Conservation (phyloP, 805 yeast genomes). For the Yarrowia sp. region DNA sequence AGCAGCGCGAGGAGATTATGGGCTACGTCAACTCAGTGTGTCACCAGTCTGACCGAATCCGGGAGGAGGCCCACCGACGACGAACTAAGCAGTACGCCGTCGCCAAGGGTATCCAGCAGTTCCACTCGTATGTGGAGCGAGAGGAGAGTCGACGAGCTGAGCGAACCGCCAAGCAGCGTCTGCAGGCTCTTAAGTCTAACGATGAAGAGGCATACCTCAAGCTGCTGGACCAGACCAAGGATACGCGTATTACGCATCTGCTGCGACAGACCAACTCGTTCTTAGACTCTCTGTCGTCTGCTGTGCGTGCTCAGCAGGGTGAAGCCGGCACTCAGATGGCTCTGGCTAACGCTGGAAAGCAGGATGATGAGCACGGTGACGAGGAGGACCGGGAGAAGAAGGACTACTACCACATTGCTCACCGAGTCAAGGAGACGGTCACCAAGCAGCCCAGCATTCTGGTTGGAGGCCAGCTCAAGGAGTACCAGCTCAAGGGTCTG, state of each 20-base stretch:
- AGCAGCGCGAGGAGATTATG: conserved; percentile 39
- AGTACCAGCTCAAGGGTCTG: conserved; percentile 88
- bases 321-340: conserved; percentile 44
- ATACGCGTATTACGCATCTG: conserved; percentile 93
- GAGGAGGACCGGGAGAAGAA: conserved; percentile 59
- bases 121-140: conserved; percentile 75
- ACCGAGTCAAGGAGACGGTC: conserved; percentile 76
- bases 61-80: conserved; percentile 33
- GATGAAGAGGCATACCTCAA: conserved; percentile 98
- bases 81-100: conserved; percentile 32
- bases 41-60: conserved; percentile 34
- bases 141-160: conserved; percentile 90
- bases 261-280: conserved; percentile 88
- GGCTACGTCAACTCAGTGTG: conserved; percentile 36
- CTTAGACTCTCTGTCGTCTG: conserved; percentile 84
- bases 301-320: conserved; percentile 84
- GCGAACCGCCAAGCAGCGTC: conserved; percentile 93
- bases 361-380: conserved; percentile 40
- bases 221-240: conserved; percentile 92
- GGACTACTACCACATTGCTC: conserved; percentile 94
- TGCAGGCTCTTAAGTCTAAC: conserved; percentile 91
- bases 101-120: conserved; percentile 43
- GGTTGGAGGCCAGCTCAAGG: conserved; percentile 89
- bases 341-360: conserved; percentile 11
- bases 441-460: conserved; percentile 76